Evolutionary conservation across 2,329 filamentous ascomycete species (phyloP).

Genomic region (Didymella glomerata): DNA sequence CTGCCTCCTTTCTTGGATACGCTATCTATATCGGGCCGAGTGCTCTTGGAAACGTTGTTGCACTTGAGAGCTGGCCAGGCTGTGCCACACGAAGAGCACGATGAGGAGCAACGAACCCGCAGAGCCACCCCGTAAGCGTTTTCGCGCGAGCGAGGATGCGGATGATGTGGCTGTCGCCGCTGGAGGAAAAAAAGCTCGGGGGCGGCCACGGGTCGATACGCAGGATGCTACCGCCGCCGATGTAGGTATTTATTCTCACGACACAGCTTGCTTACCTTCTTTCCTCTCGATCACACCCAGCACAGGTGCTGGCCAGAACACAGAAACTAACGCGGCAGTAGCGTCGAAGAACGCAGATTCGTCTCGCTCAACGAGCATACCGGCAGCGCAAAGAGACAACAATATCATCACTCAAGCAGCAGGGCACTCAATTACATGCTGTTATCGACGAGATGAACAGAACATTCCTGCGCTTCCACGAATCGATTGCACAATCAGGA

Average conservation of each 20-base stretch:
- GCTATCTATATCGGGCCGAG: not conserved
- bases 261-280: not conserved
- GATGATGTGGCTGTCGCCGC: conserved; percentile 36
- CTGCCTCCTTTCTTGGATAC: not conserved
- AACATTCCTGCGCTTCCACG: conserved; percentile 72
- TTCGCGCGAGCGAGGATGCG: conserved; percentile 37
- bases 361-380: conserved; percentile 85
- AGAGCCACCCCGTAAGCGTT: conserved; percentile 40
- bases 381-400: conserved; percentile 84
- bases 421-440: conserved; percentile 73
- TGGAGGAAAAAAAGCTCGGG: conserved; percentile 66
- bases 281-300: not conserved
- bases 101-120: conserved; percentile 36
- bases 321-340: conserved; percentile 41
- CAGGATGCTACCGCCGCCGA: conserved; percentile 80
- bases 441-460: conserved; percentile 78
- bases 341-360: conserved; percentile 86
- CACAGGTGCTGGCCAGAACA: not conserved
- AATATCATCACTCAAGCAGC: conserved; percentile 75
- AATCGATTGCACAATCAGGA: conserved; percentile 67
- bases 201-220: conserved; percentile 77
- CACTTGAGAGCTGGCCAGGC: not conserved
- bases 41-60: not conserved
- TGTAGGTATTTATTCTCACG: conserved; percentile 62
- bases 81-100: not conserved